A percentile compares a stretch with the other conserved stretches of the same genome.
phyloP scores from a whole-genome alignment of 345 rosid species.

The Populus euphratica region DNA sequence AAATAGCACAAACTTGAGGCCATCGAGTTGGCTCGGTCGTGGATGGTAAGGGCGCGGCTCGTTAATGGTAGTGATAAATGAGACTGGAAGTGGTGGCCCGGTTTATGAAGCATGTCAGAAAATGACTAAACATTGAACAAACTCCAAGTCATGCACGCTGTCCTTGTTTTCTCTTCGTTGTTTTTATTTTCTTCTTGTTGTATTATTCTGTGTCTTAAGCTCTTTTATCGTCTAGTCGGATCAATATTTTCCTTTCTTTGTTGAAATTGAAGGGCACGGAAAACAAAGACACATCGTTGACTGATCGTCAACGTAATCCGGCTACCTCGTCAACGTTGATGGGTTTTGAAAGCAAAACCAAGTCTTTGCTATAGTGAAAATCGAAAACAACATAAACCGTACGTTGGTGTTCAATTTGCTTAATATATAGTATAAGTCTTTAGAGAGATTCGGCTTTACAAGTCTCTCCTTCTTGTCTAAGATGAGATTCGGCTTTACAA shows the following conservation, averaged over 20 bases:
- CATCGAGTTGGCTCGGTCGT: no score
- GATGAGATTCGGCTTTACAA: constrained; percentile 6
- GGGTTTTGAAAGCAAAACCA: constrained; percentile 7
- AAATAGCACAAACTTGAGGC: no score
- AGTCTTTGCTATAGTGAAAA: background rate
- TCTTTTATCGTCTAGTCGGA: constrained; percentile 10
- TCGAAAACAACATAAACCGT: no score
- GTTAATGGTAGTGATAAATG: constrained; percentile 17
- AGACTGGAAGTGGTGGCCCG: background rate
- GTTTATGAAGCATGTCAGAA: constrained; percentile 35
- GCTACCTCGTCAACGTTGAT: constrained; percentile 35
- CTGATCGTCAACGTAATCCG: constrained; percentile 33
- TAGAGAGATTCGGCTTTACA: background rate
- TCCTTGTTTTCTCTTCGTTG: constrained; percentile 30
- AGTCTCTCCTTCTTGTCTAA: background rate
- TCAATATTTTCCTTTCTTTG: background rate
- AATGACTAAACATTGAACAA: constrained; percentile 37
- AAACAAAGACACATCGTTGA: constrained; percentile 31
- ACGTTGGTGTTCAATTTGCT: background rate
- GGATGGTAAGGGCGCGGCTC: background rate
- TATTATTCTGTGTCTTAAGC: constrained; percentile 23
- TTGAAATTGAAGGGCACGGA: constrained; percentile 26
- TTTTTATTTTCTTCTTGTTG: constrained; percentile 11
- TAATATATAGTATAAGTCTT: background rate
- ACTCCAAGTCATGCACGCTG: constrained; percentile 43